Base-by-base conservation (phyloP, 371 early-diverging fungal genomes). In the Mucor sp. region DNA sequence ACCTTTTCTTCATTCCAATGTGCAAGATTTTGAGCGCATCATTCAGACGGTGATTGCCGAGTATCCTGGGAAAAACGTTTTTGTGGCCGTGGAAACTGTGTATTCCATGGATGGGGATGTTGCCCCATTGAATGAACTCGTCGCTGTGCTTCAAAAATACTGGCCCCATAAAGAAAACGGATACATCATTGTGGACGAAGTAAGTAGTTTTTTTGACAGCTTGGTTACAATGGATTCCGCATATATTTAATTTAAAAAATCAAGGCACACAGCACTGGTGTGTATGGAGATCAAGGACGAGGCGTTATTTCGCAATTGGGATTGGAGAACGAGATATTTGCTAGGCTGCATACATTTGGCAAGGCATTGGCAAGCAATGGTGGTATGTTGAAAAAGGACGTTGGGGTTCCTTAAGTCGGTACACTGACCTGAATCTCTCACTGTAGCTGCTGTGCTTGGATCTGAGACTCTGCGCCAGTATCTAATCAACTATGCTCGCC, bases 41-140 rank as follows among this genome's bases (percentile, higher is more conserved):
- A 23, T 85, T 12, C 25, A 72, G 11, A 35, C 53, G 0, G 62
- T 78, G 25, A 58, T 57, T 19, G 9, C 21, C 2, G 56, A 62
- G 12, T 65, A 71, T 48, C 69, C 66, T 55, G 53, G 59, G 15
- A 74, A 81, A 27, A 88, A 89, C 25, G 81, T 91, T 14, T 86
- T 92, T 82, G 80, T 94, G 8, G 90, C 90, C 0, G 88, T 93
- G 8, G 94, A 93, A 79, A 75, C 89, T 6, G 84, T 93, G 8
- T 94, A 94, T 71, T 91, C 91, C 0, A 94, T 94, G 95, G 95
- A 94, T 78, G 95, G 95, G 1, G 91, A 91, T 69, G 68, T 84
- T 25, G 90, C 91, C n/a, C 92, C 91, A 2, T 69, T 94, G 43
- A 63, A 28, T 21, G 89, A 89, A 47, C 84, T 94, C 9, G 85